Conservation (phyloP, 306 rosid species). For the Abrus pulchellus region DNA sequence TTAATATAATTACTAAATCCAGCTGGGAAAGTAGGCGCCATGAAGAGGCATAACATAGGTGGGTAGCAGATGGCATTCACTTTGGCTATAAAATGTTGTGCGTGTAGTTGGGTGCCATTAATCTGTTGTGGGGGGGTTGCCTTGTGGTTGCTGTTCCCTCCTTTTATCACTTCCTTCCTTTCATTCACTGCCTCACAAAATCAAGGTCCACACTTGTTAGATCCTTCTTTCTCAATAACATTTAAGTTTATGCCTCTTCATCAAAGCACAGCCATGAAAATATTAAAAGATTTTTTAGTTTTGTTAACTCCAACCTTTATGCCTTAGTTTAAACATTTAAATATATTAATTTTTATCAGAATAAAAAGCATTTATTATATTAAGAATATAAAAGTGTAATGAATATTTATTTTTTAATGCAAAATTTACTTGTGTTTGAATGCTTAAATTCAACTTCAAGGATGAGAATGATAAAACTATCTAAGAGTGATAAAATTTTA, state of each 20-base stretch:
- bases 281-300: neutral
- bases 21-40: slow-evolving; percentile 50
- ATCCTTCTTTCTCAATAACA: neutral
- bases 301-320: too few relatives aligned
- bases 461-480: too few relatives aligned
- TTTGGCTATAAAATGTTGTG: slow-evolving; percentile 48
- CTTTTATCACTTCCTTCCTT: slow-evolving; percentile 28
- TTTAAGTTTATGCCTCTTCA: neutral
- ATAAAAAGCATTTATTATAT: too few relatives aligned
- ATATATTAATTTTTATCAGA: too few relatives aligned
- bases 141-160: slow-evolving; percentile 16
- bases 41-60: slow-evolving; percentile 49
- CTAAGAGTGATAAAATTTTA: too few relatives aligned
- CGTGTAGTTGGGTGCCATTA: slow-evolving; percentile 55
- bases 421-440: too few relatives aligned
- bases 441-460: too few relatives aligned
- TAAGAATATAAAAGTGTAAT: too few relatives aligned
- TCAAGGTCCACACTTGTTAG: slow-evolving; percentile 32
- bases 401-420: too few relatives aligned
- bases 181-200: slow-evolving; percentile 33
- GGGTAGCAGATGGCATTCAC: slow-evolving; percentile 55
- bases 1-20: slow-evolving; percentile 44
- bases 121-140: slow-evolving; percentile 43
- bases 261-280: slow-evolving; percentile 2
- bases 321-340: too few relatives aligned